A percentile compares a stretch with the other conserved stretches of the same genome.
Evolutionary conservation across 2,329 filamentous ascomycete species (phyloP).

Genomic region (Erysiphe neolycopersici): DNA sequence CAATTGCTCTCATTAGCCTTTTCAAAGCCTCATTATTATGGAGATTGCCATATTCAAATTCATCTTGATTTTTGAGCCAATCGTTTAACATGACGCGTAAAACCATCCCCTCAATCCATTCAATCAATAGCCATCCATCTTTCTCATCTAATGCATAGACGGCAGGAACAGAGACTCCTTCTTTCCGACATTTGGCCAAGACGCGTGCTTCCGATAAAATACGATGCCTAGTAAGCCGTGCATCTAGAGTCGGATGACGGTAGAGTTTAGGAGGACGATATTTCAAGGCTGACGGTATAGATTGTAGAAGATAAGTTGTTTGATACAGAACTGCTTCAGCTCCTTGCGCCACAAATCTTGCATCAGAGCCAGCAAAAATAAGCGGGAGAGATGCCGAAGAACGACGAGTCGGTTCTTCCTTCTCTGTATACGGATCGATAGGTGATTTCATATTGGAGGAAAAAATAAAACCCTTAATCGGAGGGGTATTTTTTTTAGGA

Average conservation of each 20-base stretch:
- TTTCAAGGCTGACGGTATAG: conserved; percentile 55
- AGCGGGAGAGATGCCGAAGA: not conserved
- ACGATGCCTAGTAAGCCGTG: conserved; percentile 60
- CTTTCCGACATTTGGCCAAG: conserved; percentile 48
- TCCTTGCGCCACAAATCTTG: conserved; percentile 64
- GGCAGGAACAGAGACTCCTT: conserved; percentile 58
- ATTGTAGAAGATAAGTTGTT: conserved; percentile 47
- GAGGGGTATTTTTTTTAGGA: no score
- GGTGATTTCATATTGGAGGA: no score
- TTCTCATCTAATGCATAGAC: conserved; percentile 41
- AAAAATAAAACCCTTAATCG: no score
- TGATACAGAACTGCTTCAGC: conserved; percentile 88
- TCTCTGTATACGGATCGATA: not conserved
- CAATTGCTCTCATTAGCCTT: conserved; percentile 42
- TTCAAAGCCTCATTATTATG: conserved; percentile 22
- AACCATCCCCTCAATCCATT: conserved; percentile 55
- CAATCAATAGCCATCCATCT: conserved; percentile 51
- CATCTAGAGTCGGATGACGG: conserved; percentile 71
- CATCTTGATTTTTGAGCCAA: conserved; percentile 25
- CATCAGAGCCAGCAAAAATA: conserved; percentile 8
- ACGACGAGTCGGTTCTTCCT: not conserved
- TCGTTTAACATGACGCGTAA: conserved; percentile 43
- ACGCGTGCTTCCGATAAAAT: conserved; percentile 76
- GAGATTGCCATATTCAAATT: conserved; percentile 4
- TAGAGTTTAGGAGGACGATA: conserved; percentile 78